Percentiles rank a stretch among this genome's conserved stretches.
Conservation (phyloP, 2,329 filamentous ascomycete species). For the Neofusicoccum sp. region DNA sequence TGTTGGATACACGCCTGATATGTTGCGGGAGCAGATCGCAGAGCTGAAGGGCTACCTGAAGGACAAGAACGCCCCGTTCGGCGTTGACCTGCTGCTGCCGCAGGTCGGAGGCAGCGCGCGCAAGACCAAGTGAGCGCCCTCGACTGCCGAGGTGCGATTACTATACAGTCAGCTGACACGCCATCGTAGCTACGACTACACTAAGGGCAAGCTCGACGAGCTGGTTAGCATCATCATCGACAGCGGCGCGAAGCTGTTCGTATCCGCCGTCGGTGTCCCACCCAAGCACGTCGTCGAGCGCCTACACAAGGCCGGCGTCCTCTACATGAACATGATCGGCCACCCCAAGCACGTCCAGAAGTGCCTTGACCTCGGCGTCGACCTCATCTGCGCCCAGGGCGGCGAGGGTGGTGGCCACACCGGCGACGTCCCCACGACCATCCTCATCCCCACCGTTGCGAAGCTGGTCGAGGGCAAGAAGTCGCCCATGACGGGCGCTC, state of each 20-base stretch:
- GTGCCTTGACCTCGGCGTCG: conserved; percentile 81
- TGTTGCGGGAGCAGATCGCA: conserved; percentile 90
- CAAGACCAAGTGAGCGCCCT: conserved; percentile 74
- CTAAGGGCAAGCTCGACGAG: conserved; percentile 94
- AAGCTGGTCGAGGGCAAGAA: conserved; percentile 76
- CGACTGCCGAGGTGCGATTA: not conserved
- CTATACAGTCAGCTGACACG: conserved; percentile 2
- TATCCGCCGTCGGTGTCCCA: conserved; percentile 92
- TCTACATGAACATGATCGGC: conserved; percentile 99
- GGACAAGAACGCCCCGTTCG: conserved; percentile 93
- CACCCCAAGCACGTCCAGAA: conserved; percentile 99
- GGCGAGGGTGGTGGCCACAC: conserved; percentile 97
- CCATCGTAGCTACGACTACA: conserved; percentile 86
- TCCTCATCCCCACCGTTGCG: conserved; percentile 91
- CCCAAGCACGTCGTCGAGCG: conserved; percentile 85
- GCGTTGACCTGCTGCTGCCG: conserved; percentile 87
- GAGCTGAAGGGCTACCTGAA: conserved; percentile 86
- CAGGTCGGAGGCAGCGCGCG: conserved; percentile 92
- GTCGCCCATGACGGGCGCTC: conserved; percentile 80
- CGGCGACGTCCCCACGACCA: conserved; percentile 84
- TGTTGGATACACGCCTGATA: conserved; percentile 92
- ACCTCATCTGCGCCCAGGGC: conserved; percentile 98
- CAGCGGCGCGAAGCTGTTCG: conserved; percentile 86
- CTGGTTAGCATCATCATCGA: conserved; percentile 91
- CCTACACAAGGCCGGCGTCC: conserved; percentile 80